phyloP scores from a whole-genome alignment of 768 basidiomycete species.

The Leccinum rimulosum region DNA sequence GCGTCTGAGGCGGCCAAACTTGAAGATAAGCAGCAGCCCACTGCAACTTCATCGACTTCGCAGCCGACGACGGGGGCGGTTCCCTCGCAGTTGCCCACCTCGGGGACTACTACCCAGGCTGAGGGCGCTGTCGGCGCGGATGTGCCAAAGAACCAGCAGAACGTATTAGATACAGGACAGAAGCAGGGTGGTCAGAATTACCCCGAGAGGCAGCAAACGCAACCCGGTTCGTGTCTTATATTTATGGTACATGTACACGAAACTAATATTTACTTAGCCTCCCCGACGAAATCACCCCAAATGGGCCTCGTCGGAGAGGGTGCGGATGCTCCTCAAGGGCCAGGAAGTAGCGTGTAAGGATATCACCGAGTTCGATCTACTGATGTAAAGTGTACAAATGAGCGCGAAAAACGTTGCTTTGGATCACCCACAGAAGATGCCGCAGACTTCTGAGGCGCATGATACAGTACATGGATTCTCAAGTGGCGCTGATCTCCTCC shows the following conservation, averaged over 20 bases:
- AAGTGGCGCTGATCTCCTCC: background rate
- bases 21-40: background rate
- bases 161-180: background rate
- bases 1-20: background rate
- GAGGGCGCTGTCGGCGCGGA: background rate
- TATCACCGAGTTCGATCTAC: background rate
- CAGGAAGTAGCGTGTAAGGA: constrained; percentile 2
- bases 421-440: background rate
- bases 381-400: background rate
- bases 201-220: background rate
- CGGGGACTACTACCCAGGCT: background rate
- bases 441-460: background rate
- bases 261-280: background rate
- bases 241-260: background rate
- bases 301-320: background rate
- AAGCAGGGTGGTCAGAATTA: background rate
- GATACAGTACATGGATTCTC: background rate
- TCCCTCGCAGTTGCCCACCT: background rate
- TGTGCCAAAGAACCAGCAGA: background rate
- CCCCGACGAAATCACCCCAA: background rate
- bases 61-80: background rate
- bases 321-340: constrained; percentile 5
- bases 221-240: constrained; percentile 1
- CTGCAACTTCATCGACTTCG: background rate
- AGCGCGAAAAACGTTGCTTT: background rate